Percentiles rank a stretch among this genome's conserved stretches.
Conservation (phyloP, 495 filamentous ascomycete species). For the Aspergillus taichungensis region DNA sequence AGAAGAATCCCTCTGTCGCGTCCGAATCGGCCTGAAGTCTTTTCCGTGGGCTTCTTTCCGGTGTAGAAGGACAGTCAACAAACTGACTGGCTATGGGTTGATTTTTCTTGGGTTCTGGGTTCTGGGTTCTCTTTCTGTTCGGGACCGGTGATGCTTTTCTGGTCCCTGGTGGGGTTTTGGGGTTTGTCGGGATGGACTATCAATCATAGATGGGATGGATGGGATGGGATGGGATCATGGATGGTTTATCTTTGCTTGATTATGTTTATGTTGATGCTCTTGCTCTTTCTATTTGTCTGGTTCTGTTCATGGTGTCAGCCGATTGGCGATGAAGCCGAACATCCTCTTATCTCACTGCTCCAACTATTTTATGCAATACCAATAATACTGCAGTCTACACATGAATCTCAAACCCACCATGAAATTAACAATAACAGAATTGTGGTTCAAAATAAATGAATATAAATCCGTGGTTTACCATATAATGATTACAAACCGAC, state of each 20-base stretch:
- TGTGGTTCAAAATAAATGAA: neutral
- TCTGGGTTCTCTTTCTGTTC: no score
- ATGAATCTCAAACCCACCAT: no score
- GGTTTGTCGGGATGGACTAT: slow-evolving; percentile 3
- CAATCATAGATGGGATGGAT: neutral
- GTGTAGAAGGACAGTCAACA: neutral
- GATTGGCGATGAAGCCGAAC: neutral
- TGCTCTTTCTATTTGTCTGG: slow-evolving; percentile 15
- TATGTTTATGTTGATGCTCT: slow-evolving; percentile 18
- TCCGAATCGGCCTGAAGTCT: no score
- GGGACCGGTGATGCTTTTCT: no score
- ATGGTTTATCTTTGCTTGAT: slow-evolving; percentile 4
- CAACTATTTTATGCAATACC: no score
- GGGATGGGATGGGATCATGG: slow-evolving; percentile 2
- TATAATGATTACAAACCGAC: neutral
- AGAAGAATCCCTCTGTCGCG: neutral
- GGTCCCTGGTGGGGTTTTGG: neutral
- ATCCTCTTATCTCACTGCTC: neutral
- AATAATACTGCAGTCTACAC: no score
- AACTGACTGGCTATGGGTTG: no score
- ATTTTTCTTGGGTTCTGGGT: no score
- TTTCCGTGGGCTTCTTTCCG: no score
- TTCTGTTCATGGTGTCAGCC: neutral
- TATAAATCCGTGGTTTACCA: neutral
- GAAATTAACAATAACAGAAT: neutral